Evolutionary conservation across 2,329 filamentous ascomycete species (phyloP).

Genomic region (Cryphonectria parasitica): DNA sequence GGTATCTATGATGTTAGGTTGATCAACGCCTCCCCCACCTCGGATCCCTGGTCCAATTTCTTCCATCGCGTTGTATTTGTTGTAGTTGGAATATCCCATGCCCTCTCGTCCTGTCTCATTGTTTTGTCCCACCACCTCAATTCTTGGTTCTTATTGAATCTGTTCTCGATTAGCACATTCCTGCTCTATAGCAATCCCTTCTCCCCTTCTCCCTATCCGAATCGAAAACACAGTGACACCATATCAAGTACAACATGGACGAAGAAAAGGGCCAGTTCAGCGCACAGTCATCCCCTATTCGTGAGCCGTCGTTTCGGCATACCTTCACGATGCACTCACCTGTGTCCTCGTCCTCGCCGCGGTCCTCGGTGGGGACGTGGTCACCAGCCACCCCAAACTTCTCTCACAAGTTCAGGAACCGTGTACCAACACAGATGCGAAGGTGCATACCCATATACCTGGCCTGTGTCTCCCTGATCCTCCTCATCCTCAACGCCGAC

Average conservation of each 20-base stretch:
- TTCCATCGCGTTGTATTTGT: slow-evolving; percentile 13
- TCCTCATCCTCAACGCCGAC: slow-evolving; percentile 53
- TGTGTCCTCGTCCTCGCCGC: slow-evolving; percentile 23
- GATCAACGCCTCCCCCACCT: slow-evolving; percentile 10
- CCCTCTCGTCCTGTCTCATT: slow-evolving; percentile 9
- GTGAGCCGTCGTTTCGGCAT: slow-evolving; percentile 14
- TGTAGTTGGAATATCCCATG: slow-evolving; percentile 19
- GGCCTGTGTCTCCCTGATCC: slow-evolving; percentile 46
- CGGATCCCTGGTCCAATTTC: slow-evolving; percentile 17
- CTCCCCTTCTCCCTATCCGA: neutral
- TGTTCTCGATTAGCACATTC: neutral
- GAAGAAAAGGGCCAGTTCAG: slow-evolving; percentile 5
- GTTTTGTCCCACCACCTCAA: neutral
- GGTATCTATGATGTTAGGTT: slow-evolving; percentile 11
- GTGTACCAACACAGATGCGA: slow-evolving; percentile 42
- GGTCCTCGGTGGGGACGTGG: slow-evolving; percentile 32
- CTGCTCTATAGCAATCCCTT: neutral
- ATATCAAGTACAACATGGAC: slow-evolving; percentile 12
- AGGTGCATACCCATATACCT: slow-evolving; percentile 52
- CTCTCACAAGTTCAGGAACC: slow-evolving; percentile 36
- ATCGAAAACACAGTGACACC: slow-evolving; percentile 6
- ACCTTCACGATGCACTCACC: slow-evolving; percentile 27
- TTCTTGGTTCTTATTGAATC: neutral
- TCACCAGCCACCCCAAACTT: slow-evolving; percentile 32
- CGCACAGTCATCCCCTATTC: slow-evolving; percentile 16